These are phyloP conservation scores for Cyclotella distinguenda DNA, from an alignment of 108 stramenopile genomes.

Conservation along the genomic window DNA sequence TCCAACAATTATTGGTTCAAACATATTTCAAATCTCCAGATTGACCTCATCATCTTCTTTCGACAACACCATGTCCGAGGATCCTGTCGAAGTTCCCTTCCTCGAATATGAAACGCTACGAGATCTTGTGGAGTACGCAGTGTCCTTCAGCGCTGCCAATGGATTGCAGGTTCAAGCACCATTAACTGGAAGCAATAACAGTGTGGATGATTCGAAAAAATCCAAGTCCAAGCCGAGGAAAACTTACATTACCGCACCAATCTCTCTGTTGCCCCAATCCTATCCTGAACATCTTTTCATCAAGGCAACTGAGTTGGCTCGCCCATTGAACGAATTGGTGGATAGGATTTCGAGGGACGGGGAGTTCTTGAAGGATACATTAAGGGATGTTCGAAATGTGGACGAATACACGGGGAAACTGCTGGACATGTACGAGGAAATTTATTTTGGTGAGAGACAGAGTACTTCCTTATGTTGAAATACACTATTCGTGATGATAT, in stretches of 20 bases:
- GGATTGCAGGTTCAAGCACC: constrained; percentile 10
- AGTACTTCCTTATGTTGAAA: neutral
- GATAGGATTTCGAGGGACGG: constrained; percentile 83
- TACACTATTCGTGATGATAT: neutral
- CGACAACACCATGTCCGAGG: neutral
- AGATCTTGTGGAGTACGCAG: constrained; percentile 17
- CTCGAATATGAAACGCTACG: constrained; percentile 2
- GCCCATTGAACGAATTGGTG: constrained; percentile 82
- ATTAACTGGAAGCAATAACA: neutral
- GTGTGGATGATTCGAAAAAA: too few relatives aligned
- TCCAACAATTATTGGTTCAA: neutral
- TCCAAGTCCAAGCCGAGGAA: constrained; percentile 5
- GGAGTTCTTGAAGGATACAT: constrained; percentile 66
- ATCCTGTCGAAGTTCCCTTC: constrained; percentile 1
- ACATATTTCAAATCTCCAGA: neutral
- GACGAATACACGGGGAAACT: constrained; percentile 89
- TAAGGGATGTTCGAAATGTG: constrained; percentile 62
- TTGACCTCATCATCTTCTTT: neutral
- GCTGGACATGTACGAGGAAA: constrained; percentile 69
- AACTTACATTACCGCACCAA: constrained; percentile 80
- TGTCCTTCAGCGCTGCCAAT: constrained; percentile 19
- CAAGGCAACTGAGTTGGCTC: constrained; percentile 59
- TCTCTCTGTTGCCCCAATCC: constrained; percentile 83
- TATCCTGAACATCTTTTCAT: constrained; percentile 71
- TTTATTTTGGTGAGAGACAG: constrained; percentile 48